Evolutionary conservation across 2,329 filamentous ascomycete genomes (phyloP).

Genomic region (Diaporthe velutina): DNA sequence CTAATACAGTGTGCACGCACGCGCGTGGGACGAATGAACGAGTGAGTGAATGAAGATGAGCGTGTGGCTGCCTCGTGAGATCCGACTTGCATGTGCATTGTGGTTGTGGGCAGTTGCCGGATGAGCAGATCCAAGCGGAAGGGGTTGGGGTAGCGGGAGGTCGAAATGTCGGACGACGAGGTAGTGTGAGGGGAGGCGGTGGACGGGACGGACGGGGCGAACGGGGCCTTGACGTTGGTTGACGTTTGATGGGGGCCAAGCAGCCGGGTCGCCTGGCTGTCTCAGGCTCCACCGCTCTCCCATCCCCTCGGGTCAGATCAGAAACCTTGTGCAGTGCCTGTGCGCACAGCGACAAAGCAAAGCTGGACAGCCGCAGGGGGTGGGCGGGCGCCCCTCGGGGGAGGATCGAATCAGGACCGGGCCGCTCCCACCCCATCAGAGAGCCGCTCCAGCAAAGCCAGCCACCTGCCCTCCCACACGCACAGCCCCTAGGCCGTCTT

Average conservation of each 20-base stretch:
- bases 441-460: slow-evolving; percentile 4
- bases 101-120: slow-evolving; percentile 19
- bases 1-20: neutral
- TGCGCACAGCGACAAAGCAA: neutral
- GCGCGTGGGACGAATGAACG: neutral
- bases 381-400: neutral
- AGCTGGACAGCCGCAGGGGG: slow-evolving; percentile 1
- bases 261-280: slow-evolving; percentile 16
- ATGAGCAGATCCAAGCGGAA: neutral
- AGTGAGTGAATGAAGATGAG: neutral
- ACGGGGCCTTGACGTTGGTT: neutral
- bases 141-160: neutral
- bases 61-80: slow-evolving; percentile 23
- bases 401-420: slow-evolving; percentile 29
- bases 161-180: neutral
- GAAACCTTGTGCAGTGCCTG: slow-evolving; percentile 16
- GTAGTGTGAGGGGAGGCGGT: neutral
- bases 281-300: slow-evolving; percentile 30
- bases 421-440: slow-evolving; percentile 15
- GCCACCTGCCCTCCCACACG: neutral
- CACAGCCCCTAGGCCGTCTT: neutral
- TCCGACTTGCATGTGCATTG: slow-evolving; percentile 2
- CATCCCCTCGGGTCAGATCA: slow-evolving; percentile 26
- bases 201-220: neutral
- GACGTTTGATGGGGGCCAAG: slow-evolving; percentile 9